Conservation (phyloP, 768 basidiomycete genomes). For the Termitomyces sp. region DNA sequence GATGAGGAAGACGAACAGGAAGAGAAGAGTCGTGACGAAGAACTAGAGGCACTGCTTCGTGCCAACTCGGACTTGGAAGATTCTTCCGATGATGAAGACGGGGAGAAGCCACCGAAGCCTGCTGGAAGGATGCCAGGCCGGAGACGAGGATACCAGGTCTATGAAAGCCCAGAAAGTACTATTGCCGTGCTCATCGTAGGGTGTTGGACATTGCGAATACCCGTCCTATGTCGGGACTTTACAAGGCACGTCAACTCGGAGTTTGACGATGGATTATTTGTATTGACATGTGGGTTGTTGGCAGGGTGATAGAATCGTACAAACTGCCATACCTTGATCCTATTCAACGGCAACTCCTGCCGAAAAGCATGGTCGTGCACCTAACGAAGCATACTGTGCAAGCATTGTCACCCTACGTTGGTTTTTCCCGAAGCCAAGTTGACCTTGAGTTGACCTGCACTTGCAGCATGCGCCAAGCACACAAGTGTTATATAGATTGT, state of each 20-base stretch:
- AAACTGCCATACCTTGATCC: conserved; percentile 81
- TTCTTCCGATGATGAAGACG: conserved; percentile 24
- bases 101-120: conserved; percentile 10
- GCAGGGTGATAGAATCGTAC: conserved; percentile 71
- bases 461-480: conserved; percentile 64
- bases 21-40: conserved; percentile 25
- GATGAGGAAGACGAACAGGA: conserved; percentile 7
- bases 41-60: conserved; percentile 39
- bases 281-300: conserved; percentile 13
- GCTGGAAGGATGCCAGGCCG: conserved; percentile 18
- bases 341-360: conserved; percentile 48
- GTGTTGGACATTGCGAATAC: conserved; percentile 79
- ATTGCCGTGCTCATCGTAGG: conserved; percentile 71
- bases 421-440: conserved; percentile 20
- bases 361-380: conserved; percentile 58
- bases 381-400: conserved; percentile 67
- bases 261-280: neutral
- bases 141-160: conserved; percentile 17
- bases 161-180: conserved; percentile 42
- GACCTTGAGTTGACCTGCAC: neutral
- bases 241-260: conserved; percentile 46
- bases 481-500: conserved; percentile 52
- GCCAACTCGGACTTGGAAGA: conserved; percentile 40
- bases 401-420: conserved; percentile 70
- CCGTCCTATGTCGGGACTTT: conserved; percentile 74